Base-by-base conservation (phyloP, 2,329 filamentous ascomycete genomes). In the Diaporthe aspalathi region DNA sequence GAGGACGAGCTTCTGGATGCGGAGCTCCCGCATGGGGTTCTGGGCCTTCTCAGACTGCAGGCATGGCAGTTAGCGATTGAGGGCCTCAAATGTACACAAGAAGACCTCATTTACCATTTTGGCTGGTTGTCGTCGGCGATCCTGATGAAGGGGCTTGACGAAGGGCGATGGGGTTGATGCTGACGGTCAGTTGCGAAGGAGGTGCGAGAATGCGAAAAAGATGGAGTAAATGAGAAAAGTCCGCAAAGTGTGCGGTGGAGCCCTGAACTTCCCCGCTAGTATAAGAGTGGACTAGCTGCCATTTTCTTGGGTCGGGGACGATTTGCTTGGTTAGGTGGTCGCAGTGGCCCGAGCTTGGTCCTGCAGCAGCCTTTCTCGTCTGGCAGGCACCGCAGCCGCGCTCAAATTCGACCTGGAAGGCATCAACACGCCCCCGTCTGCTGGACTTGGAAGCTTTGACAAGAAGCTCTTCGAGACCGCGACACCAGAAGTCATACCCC, bases 11-110 rank as follows among this genome's bases (percentile, higher is more conserved):
- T 98, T 98, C 89, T 97, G 94, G 88, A 98, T 96, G 90, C 94
- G 94, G 85, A 98, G 94, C 90, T 99, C 95, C 90, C 95, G 94
- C 96, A 99, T 99, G 89, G 96, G 95, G 92, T 99, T 99, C 85
- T 90, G 88, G 85, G 89, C 85, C 91, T 98, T 98, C 85, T 95
- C 93, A 85, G 92, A 88, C 86, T 90, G 81, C 80, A 85, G 83
- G 54, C 68, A 70, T 32, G 35, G 40, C 43, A 62, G 74, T 82
- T 75, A 80, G 77, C 53, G 74, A 80, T 52, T 45, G 45, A 3
- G 29, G n/a, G 67, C 22, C 22, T 22, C 57, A 56, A 47, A 17
- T 8, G 9, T 5, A 16, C n/a, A 52, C 5, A 1, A n/a, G 16
- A 20, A 20, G 17, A 22, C 22, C 14, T 16, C 47, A 67, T 22